These are phyloP conservation scores for Extremus antarcticus DNA, from an alignment of 495 filamentous ascomycete genomes.

Conservation along the genomic window DNA sequence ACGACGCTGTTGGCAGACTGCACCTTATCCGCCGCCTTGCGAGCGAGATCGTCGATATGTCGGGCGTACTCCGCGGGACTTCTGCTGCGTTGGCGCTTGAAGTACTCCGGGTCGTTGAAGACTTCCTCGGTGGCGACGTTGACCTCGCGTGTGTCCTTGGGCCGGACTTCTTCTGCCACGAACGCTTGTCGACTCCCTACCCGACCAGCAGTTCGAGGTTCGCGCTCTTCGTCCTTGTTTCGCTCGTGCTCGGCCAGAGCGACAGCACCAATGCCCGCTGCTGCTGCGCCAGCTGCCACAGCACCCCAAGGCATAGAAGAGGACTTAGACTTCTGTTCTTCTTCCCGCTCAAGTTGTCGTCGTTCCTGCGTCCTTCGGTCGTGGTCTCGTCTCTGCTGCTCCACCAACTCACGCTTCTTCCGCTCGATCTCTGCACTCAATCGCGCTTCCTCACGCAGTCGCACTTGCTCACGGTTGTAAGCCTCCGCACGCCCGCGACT, in stretches of 20 bases:
- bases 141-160: slow-evolving; percentile 12
- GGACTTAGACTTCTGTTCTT: slow-evolving; percentile 11
- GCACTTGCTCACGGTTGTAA: slow-evolving; percentile 11
- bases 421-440: slow-evolving; percentile 18
- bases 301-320: slow-evolving; percentile 17
- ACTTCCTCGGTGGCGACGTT: slow-evolving; percentile 25
- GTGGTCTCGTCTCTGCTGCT: slow-evolving; percentile 3
- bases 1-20: slow-evolving; percentile 6
- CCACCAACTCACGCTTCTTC: slow-evolving; percentile 15
- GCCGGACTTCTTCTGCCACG: slow-evolving; percentile 11
- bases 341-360: slow-evolving; percentile 3
- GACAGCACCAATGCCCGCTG: slow-evolving; percentile 23
- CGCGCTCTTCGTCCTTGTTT: slow-evolving; percentile 2
- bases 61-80: slow-evolving; percentile 8
- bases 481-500: slow-evolving; percentile 4
- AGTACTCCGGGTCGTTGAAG: slow-evolving; percentile 29
- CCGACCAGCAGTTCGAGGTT: slow-evolving; percentile 6
- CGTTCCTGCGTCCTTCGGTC: not conserved
- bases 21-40: slow-evolving; percentile 9
- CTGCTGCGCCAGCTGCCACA: slow-evolving; percentile 22
- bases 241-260: slow-evolving; percentile 14
- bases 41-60: slow-evolving; percentile 3
- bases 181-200: slow-evolving; percentile 9
- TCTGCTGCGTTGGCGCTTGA: slow-evolving; percentile 19
- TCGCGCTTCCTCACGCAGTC: not conserved